Base-by-base conservation (phyloP, 768 basidiomycete species). In the Tylopilus balloui region DNA sequence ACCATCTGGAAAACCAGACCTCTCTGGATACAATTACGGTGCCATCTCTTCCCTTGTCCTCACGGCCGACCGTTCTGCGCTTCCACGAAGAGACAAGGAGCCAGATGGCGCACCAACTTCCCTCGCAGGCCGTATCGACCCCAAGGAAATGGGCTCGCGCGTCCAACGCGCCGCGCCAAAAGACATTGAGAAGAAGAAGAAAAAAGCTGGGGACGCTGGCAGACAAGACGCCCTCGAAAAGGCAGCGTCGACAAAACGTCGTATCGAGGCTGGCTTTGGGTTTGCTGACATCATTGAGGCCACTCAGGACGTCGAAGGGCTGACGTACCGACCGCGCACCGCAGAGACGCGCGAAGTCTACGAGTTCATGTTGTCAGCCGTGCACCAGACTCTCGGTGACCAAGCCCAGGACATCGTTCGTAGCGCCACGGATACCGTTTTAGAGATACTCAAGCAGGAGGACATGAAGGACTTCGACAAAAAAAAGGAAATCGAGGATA, bases 31-130 rank as follows among this genome's bases (percentile, higher is more conserved):
- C 81, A 96, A 96, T 75, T 97, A 98, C 78, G 84, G 87, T 39
- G 90, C 90, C 47, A 94, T 97, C 64, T 92, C 92, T 24, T 93
- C 91, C 19, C 79, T 97, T 37, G 95, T 98, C 38, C 77, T 97
- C 62, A 93, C 89, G n/a, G 91, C 95, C 12, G 87, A 91, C 71
- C 76, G 84, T 46, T 86, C 88, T 44, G 79, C 77, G 2, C 71
- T 92, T 43, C 89, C 89, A 17, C 79, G 92, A 40, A 78, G 93
- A 54, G 91, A 94, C 77, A 89, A 89, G 72, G 95, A 99, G 67
- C 94, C 94, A 7, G 93, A 96, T 74, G 95, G 96, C 54, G 91
- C 92, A 8, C 90, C 94, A 10, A 94, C 94, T 14, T 86, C 93
- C 2, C 83, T 98, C 28, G 86, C 83, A 38, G 96, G 96, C 14